Evolutionary conservation across 2,329 filamentous ascomycete species (phyloP).

Genomic region (Hypoxylon sp.): DNA sequence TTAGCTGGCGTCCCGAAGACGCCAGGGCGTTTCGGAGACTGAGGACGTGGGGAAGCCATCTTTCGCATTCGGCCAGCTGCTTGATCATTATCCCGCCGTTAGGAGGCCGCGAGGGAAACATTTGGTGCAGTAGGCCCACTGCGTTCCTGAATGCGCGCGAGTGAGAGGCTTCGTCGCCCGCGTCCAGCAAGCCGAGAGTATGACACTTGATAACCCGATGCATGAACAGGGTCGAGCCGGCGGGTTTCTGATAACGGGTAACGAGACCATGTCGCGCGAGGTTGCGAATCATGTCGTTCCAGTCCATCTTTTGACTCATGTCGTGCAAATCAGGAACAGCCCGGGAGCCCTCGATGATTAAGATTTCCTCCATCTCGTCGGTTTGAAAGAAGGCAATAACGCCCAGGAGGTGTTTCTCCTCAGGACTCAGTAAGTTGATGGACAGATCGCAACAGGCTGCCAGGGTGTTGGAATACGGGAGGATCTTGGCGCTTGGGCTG

Average conservation of each 20-base stretch:
- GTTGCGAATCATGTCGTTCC: not conserved
- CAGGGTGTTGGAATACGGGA: not conserved
- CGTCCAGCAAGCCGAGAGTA: not conserved
- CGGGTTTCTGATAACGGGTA: not conserved
- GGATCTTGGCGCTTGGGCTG: not conserved
- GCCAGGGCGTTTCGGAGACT: not conserved
- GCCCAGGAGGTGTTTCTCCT: not conserved
- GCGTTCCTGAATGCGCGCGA: not conserved
- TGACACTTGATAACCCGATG: not conserved
- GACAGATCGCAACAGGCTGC: not conserved
- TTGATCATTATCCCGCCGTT: not conserved
- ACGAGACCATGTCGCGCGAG: not conserved
- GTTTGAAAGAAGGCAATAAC: not conserved
- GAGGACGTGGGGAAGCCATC: not conserved
- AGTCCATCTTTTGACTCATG: not conserved
- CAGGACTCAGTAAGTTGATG: not conserved
- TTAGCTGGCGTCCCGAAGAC: too few species aligned
- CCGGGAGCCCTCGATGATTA: not conserved
- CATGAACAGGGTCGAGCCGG: not conserved
- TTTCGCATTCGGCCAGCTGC: not conserved
- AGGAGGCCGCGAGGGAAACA: not conserved
- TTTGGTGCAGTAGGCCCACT: not conserved
- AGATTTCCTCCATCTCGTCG: not conserved
- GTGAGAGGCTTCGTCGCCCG: not conserved
- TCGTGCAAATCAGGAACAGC: not conserved